Evolutionary conservation across 2,329 filamentous ascomycete species (phyloP).

Genomic region (Diaporthe sp.): DNA sequence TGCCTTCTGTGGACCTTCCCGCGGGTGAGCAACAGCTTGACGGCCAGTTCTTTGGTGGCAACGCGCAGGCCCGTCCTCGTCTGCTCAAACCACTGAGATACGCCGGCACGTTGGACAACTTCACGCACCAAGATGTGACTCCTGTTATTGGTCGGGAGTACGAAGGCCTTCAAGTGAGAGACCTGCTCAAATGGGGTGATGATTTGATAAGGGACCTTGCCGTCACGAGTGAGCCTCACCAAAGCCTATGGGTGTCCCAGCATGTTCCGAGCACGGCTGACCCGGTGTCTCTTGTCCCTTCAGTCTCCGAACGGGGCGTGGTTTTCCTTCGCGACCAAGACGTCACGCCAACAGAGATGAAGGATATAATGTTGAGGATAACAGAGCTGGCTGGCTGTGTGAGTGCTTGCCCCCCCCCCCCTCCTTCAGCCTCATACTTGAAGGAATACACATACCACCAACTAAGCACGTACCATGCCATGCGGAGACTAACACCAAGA

Average conservation of each 20-base stretch:
- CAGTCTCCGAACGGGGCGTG: slow-evolving; percentile 63
- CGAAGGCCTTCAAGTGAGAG: slow-evolving; percentile 49
- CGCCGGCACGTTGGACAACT: slow-evolving; percentile 57
- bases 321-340: slow-evolving; percentile 66
- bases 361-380: slow-evolving; percentile 60
- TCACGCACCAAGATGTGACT: slow-evolving; percentile 53
- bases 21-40: slow-evolving; percentile 38
- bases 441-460: neutral
- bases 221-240: slow-evolving; percentile 46
- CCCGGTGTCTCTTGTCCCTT: slow-evolving; percentile 25
- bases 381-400: slow-evolving; percentile 59
- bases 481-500: slow-evolving; percentile 16
- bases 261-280: slow-evolving; percentile 19
- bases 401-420: slow-evolving; percentile 34
- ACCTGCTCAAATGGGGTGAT: slow-evolving; percentile 49
- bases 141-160: slow-evolving; percentile 53
- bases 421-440: neutral
- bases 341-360: slow-evolving; percentile 59
- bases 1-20: slow-evolving; percentile 52
- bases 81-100: slow-evolving; percentile 46
- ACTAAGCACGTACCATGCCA: neutral
- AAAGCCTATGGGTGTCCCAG: neutral
- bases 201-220: slow-evolving; percentile 52
- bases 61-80: slow-evolving; percentile 45
- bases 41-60: slow-evolving; percentile 46